Evolutionary conservation across 225 moss, liverwort and hornwort species (phyloP), one percentile per base, ranked within the genome.

Genomic region (Physcomitrellopsis africana): DNA sequence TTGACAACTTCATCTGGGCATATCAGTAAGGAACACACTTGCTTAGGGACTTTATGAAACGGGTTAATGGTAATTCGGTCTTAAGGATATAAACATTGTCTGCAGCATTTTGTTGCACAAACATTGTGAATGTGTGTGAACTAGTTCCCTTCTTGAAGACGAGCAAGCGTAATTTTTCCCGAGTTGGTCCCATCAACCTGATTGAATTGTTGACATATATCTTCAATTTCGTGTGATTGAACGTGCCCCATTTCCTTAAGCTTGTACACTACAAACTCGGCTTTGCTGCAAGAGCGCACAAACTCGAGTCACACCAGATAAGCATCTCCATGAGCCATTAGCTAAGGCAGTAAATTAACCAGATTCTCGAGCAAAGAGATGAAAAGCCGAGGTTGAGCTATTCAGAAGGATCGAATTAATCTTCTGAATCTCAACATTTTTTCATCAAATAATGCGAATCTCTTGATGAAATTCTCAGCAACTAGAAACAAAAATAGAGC

Each of bases 181-280:
- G 79, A 51, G 44, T 86, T 72, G 62, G 75, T 81, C 14, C 37
- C 74, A 44, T 96, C 96, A 6, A 96, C 51, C 1, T 81, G 69
- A 32, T 96, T 89, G 11, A 96, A 96, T 3, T 94, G 88, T 37
- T 78, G 80, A 17, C 84, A 82, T 41, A 96, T 84, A 46, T 85
- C 87, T 8, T 61, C 59, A 46, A 96, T 81, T 37, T 91, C 85
- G 0, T 56, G 59, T 0, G 80, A 52, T 15, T 80, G 11, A 3
- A 96, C 61, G 44, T 75, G 79, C 5, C 88, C 87, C 94, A 96
- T 89, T 62, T 92, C 92, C 74, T 87, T 92, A 41, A 96, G 56
- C 70, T 96, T 96, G 81, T 89, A 94, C 5, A 96, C 79, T 9
- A 96, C 89, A 66, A 69, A 94, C 80, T 96, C 96, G 0, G 92